Percentiles rank a stretch among this genome's conserved stretches.
phyloP scores from a whole-genome alignment of 2,329 filamentous ascomycete genomes.

The Sordariomycetes sp. region DNA sequence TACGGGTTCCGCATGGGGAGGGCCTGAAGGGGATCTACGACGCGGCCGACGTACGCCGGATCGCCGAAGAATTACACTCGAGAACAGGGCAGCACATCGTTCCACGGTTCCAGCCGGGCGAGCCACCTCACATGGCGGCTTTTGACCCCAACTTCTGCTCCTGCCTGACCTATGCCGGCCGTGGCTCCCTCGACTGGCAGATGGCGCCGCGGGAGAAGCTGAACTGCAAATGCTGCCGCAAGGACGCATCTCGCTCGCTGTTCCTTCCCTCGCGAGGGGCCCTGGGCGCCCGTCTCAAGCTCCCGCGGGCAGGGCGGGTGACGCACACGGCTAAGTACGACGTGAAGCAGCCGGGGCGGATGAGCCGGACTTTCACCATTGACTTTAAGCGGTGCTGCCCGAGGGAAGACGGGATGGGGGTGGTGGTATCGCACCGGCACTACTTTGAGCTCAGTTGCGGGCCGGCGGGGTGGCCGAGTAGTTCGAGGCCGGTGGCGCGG shows the following conservation, averaged over 20 bases:
- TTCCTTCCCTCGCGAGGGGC: background rate
- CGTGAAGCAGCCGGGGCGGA: background rate
- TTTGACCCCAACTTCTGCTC: constrained; percentile 6
- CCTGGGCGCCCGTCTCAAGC: background rate
- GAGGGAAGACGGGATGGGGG: background rate
- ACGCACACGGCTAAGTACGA: background rate
- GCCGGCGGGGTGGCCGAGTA: background rate
- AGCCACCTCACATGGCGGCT: background rate
- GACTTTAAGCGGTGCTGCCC: background rate
- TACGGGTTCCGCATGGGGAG: background rate
- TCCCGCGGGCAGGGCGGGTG: background rate
- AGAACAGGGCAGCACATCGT: background rate
- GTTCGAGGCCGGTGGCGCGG: background rate
- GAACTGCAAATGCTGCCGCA: background rate
- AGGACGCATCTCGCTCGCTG: background rate
- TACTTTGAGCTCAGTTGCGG: background rate
- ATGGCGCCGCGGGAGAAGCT: background rate
- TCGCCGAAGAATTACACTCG: background rate
- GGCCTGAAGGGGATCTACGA: background rate
- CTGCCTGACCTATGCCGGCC: constrained; percentile 3
- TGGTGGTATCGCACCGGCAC: background rate
- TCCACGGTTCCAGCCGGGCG: background rate
- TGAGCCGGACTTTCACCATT: background rate
- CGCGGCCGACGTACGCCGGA: background rate
- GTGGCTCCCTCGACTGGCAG: background rate